phyloP scores from a whole-genome alignment of 2,329 filamentous ascomycete genomes.

The Rhynchosporium secalis region DNA sequence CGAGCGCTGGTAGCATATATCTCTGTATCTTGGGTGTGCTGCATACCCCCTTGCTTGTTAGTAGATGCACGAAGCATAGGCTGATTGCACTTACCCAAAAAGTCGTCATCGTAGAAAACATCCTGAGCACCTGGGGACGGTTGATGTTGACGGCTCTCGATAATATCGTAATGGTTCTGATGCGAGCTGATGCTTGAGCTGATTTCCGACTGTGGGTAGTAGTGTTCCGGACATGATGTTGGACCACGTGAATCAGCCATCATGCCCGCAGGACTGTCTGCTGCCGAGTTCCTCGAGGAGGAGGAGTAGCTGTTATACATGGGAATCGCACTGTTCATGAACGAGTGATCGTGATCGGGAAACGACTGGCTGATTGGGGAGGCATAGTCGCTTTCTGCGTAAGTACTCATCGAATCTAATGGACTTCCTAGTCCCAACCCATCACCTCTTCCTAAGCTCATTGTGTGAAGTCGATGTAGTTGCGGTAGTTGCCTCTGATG shows the following conservation, averaged over 20 bases:
- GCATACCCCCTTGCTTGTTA: conserved; percentile 27
- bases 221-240: conserved; percentile 61
- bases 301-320: conserved; percentile 57
- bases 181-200: conserved; percentile 62
- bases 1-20: conserved; percentile 38
- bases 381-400: conserved; percentile 55
- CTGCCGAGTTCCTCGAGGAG: conserved; percentile 51
- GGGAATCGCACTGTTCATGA: conserved; percentile 55
- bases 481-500: conserved; percentile 47
- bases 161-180: conserved; percentile 54
- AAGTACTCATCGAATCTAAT: conserved; percentile 54
- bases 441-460: conserved; percentile 45
- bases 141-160: conserved; percentile 37
- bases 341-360: conserved; percentile 55
- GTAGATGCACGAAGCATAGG: conserved; percentile 23
- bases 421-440: conserved; percentile 36
- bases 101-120: conserved; percentile 42
- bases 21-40: conserved; percentile 33
- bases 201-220: conserved; percentile 61
- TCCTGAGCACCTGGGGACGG: conserved; percentile 35
- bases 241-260: conserved; percentile 57
- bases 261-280: conserved; percentile 54
- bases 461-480: conserved; percentile 50
- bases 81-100: conserved; percentile 41
- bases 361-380: conserved; percentile 56